Evolutionary conservation across 2,329 filamentous ascomycete species (phyloP), one percentile per base, ranked within the genome.

Genomic region (Penicillium sp.): DNA sequence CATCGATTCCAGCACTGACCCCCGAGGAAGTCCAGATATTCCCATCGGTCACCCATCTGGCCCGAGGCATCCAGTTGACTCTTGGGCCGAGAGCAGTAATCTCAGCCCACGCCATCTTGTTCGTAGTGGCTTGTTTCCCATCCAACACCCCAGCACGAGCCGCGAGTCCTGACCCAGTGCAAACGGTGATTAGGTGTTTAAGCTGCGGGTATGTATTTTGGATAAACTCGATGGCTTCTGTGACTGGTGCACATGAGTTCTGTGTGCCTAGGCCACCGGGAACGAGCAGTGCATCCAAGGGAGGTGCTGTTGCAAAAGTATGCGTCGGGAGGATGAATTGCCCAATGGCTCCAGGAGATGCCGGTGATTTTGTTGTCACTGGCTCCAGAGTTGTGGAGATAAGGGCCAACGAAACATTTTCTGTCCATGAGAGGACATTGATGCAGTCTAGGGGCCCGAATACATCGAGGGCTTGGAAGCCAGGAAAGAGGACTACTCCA

Each of bases 11-110:
- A 1, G 81, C 80, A 36, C 73, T 74, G 4, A 84, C 73, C 0
- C 83, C 82, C 0, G 79, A 81, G 2, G 77, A 78, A 3, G 77
- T 79, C 81, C 82, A 86, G 6, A 84, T 65, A 42, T 84, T 81
- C 3, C 78, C 81, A 60, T 86, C 81, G 0, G 71, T 66, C 0
- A 84, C 77, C 77, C 80, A 86, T 26, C 83, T 71, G 14, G 83
- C 83, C 18, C 72, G 70, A 0, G 70, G 63, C 17, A 81, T 71
- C 83, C 83, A 87, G 0, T 76, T 60, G 0, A 82, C 78, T 0
- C 71, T 63, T 0, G 73, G 69, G 0, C 76, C 72, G 36, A 72
- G 62, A 1, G 65, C 57, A 2, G 65, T 74, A 7, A 78, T 73
- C 47, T 61, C 61, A 6, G 63, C 60, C 70, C 76, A 86, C 0